A percentile compares a stretch with the other conserved stretches of the same genome.
Evolutionary conservation across 495 filamentous ascomycete species (phyloP).

Genomic region (Letharia columbiana): DNA sequence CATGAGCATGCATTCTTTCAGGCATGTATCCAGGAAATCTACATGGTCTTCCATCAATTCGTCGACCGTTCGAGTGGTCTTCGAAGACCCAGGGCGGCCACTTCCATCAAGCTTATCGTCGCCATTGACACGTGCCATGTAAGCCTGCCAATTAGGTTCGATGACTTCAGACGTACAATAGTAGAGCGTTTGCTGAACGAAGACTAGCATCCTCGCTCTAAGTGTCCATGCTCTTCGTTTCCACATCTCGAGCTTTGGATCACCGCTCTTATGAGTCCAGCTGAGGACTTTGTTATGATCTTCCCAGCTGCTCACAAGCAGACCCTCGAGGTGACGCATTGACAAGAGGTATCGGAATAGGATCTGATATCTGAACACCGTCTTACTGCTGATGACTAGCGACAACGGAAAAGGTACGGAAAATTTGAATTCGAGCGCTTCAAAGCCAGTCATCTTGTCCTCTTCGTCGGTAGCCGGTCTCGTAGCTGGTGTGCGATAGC

Average conservation of each 20-base stretch:
- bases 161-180: slow-evolving; percentile 96
- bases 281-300: slow-evolving; percentile 75
- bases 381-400: slow-evolving; percentile 91
- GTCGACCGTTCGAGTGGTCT: slow-evolving; percentile 78
- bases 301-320: slow-evolving; percentile 77
- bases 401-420: slow-evolving; percentile 93
- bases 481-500: slow-evolving; percentile 44
- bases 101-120: slow-evolving; percentile 47
- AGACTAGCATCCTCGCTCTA: slow-evolving; percentile 87
- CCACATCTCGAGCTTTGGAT: slow-evolving; percentile 74
- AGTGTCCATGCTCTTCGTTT: slow-evolving; percentile 89
- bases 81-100: slow-evolving; percentile 20
- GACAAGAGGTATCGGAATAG: slow-evolving; percentile 89
- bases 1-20: slow-evolving; percentile 98
- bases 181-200: slow-evolving; percentile 91
- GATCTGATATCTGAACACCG: slow-evolving; percentile 88
- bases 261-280: slow-evolving; percentile 74
- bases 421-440: slow-evolving; percentile 88
- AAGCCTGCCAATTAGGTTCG: slow-evolving; percentile 89
- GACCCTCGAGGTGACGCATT: slow-evolving; percentile 76
- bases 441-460: slow-evolving; percentile 80
- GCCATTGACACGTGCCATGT: slow-evolving; percentile 75
- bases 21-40: slow-evolving; percentile 91
- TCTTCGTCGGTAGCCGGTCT: slow-evolving; percentile 55
- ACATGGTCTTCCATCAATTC: slow-evolving; percentile 99